Evolutionary conservation across 2,329 filamentous ascomycete species (phyloP).

Genomic region (Fusarium penzigii): DNA sequence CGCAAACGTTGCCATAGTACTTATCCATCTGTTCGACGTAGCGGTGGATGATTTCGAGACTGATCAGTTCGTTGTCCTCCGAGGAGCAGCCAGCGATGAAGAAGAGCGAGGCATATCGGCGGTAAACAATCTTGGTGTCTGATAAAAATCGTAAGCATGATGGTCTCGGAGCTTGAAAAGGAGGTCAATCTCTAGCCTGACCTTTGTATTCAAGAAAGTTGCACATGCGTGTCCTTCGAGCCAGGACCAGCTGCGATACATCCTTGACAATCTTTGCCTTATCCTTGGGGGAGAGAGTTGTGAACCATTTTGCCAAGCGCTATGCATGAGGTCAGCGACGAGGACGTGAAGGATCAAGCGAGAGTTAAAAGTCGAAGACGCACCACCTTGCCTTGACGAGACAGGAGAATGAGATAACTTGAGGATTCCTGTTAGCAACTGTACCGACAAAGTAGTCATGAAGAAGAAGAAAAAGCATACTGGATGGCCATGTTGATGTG

Average conservation of each 20-base stretch:
- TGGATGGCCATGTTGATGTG: conserved; percentile 45
- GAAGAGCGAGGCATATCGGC: conserved; percentile 97
- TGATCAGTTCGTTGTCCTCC: conserved; percentile 98
- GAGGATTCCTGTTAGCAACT: conserved; percentile 23
- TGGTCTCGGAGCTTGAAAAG: conserved; percentile 2
- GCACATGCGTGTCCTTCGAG: conserved; percentile 96
- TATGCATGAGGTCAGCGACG: conserved; percentile 43
- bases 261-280: conserved; percentile 99
- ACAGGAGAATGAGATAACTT: conserved; percentile 97
- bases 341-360: conserved; percentile 8
- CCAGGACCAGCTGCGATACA: conserved; percentile 95
- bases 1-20: conserved; percentile 99
- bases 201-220: conserved; percentile 99
- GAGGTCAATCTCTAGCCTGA: conserved; percentile 38
- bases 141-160: conserved; percentile 14
- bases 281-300: conserved; percentile 93
- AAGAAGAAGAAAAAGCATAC: conserved; percentile 37
- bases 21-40: conserved; percentile 99
- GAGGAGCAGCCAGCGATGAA: conserved; percentile 97
- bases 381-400: conserved; percentile 98
- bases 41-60: conserved; percentile 96
- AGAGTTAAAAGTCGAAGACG: conserved; percentile 41
- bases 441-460: conserved; percentile 6
- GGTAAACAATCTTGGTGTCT: conserved; percentile 99
- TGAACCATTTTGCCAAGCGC: conserved; percentile 99